phyloP scores from a whole-genome alignment of 768 basidiomycete species.

The Mycena rebaudengoi region DNA sequence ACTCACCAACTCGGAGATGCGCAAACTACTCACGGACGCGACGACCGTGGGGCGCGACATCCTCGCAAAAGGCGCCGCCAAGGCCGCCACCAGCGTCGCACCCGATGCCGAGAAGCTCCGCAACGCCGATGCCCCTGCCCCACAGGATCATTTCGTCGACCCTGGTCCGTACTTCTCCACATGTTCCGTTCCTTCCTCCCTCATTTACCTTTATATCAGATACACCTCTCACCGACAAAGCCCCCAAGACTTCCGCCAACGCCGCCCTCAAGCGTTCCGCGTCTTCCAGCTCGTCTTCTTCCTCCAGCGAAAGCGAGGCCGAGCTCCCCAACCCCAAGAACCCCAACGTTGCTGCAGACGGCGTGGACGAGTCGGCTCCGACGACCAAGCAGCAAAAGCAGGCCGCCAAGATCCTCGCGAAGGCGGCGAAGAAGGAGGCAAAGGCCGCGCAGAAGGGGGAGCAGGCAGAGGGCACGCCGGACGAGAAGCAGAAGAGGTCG shows the following conservation, averaged over 20 bases:
- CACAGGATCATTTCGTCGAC: constrained; percentile 71
- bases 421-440: constrained; percentile 31
- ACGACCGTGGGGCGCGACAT: constrained; percentile 84
- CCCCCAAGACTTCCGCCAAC: neutral
- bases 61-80: constrained; percentile 75
- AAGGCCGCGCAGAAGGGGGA: too few relatives aligned
- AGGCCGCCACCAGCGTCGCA: constrained; percentile 73
- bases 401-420: constrained; percentile 35
- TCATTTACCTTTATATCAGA: constrained; percentile 38
- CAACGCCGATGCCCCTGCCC: constrained; percentile 74
- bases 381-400: too few relatives aligned
- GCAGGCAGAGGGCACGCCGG: too few relatives aligned
- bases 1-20: constrained; percentile 92
- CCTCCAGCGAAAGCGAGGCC: constrained; percentile 33
- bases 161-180: constrained; percentile 49
- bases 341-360: too few relatives aligned
- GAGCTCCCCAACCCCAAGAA: too few relatives aligned
- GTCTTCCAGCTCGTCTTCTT: constrained; percentile 3
- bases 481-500: constrained; percentile 10
- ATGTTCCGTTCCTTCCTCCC: neutral
- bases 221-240: constrained; percentile 33
- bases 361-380: too few relatives aligned
- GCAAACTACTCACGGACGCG: constrained; percentile 87
- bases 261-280: neutral
- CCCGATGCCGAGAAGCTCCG: constrained; percentile 70